phyloP scores from a whole-genome alignment of 805 yeast genomes.

The Starmerella kuoi region DNA sequence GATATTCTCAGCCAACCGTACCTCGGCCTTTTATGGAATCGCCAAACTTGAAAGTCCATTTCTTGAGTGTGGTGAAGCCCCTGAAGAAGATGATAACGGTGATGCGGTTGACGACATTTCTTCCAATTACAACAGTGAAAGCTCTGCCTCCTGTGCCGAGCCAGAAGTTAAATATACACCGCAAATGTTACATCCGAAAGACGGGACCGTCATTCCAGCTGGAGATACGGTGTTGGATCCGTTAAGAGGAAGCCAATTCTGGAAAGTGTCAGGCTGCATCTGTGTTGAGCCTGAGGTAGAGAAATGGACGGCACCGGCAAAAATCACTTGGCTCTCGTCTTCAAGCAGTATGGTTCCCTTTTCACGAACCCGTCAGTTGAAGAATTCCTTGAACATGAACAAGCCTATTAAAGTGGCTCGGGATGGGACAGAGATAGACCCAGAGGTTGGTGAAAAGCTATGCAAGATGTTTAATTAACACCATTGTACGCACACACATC shows the following conservation, averaged over 20 bases:
- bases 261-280: slow-evolving; percentile 28
- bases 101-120: not conserved
- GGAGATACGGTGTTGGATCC: slow-evolving; percentile 30
- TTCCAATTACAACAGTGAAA: not conserved
- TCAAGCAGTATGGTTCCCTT: slow-evolving; percentile 25
- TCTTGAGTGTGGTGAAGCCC: slow-evolving; percentile 6
- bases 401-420: slow-evolving; percentile 34
- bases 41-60: slow-evolving; percentile 31
- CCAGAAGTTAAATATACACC: slow-evolving; percentile 11
- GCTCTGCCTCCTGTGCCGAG: not conserved
- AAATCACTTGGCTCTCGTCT: slow-evolving; percentile 30
- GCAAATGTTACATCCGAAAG: slow-evolving; percentile 6
- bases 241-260: slow-evolving; percentile 30
- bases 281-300: slow-evolving; percentile 19
- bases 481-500: too few species aligned
- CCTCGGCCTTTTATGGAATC: slow-evolving; percentile 33
- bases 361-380: slow-evolving; percentile 26
- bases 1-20: slow-evolving; percentile 33
- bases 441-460: slow-evolving; percentile 27
- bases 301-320: slow-evolving; percentile 32
- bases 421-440: slow-evolving; percentile 35
- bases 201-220: slow-evolving; percentile 23
- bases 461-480: slow-evolving; percentile 23
- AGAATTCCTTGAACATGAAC: slow-evolving; percentile 30
- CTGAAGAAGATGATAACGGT: not conserved